Percentiles rank a stretch among this genome's conserved stretches.
Conservation (phyloP, 2,329 filamentous ascomycete genomes). For the Nemania sp. region DNA sequence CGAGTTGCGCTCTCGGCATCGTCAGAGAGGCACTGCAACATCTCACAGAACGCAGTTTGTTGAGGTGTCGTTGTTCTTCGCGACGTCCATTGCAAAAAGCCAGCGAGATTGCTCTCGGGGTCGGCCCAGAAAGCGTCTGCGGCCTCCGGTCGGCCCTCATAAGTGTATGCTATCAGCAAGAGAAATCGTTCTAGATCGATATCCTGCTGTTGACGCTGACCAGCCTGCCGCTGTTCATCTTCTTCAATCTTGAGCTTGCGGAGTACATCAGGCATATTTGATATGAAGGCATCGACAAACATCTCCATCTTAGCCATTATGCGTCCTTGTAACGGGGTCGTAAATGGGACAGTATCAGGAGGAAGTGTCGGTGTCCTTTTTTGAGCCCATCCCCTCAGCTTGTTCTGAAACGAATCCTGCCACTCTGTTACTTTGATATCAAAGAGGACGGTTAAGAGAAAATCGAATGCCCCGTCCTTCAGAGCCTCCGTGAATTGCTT, state of each 20-base stretch:
- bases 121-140: constrained; percentile 91
- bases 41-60: constrained; percentile 94
- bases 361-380: constrained; percentile 75
- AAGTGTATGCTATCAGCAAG: constrained; percentile 88
- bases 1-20: constrained; percentile 81
- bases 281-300: constrained; percentile 91
- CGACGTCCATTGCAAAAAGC: constrained; percentile 97
- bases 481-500: constrained; percentile 76
- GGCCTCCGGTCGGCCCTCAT: constrained; percentile 81
- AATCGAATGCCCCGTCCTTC: constrained; percentile 90
- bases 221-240: constrained; percentile 79
- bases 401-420: constrained; percentile 84
- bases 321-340: constrained; percentile 70
- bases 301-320: constrained; percentile 82
- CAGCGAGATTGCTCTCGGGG: constrained; percentile 88
- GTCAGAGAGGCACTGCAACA: constrained; percentile 85
- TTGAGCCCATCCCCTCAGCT: constrained; percentile 81
- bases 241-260: constrained; percentile 85
- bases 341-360: constrained; percentile 70
- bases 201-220: constrained; percentile 67
- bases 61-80: constrained; percentile 93
- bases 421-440: constrained; percentile 81
- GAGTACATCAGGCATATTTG: constrained; percentile 91
- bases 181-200: constrained; percentile 87
- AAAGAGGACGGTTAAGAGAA: constrained; percentile 81